Percentiles rank a stretch among this genome's conserved stretches.
Evolutionary conservation across 192 early-diverging fungal species (phyloP).

Genomic region (Entophlyctis luteolus): DNA sequence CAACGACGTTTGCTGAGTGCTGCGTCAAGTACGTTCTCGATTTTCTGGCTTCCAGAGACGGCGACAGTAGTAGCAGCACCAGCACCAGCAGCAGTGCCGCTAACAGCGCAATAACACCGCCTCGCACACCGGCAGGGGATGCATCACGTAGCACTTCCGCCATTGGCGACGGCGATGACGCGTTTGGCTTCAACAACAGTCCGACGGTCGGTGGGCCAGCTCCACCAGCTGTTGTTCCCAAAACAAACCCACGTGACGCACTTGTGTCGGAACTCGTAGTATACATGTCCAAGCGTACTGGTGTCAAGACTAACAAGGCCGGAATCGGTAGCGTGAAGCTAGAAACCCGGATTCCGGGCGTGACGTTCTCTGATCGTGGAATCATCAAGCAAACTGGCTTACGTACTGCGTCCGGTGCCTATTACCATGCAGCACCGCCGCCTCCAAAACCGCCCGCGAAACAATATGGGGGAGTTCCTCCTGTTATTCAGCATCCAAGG

Average conservation of each 20-base stretch:
- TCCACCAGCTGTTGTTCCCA: neutral
- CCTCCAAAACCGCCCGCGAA: neutral
- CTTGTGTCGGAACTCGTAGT: constrained; percentile 15
- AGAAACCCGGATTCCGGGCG: constrained; percentile 8
- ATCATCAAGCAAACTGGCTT: constrained; percentile 21
- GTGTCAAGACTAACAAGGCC: neutral
- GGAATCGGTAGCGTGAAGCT: neutral
- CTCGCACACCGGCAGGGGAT: neutral
- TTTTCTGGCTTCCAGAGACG: constrained; percentile 4
- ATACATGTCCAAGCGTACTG: constrained; percentile 15
- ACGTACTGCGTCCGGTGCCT: neutral
- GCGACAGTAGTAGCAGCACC: neutral
- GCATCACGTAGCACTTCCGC: neutral
- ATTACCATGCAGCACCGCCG: constrained; percentile 14
- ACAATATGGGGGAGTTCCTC: neutral
- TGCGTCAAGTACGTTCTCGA: constrained; percentile 18
- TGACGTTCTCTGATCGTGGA: constrained; percentile 14
- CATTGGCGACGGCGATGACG: neutral
- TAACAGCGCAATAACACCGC: neutral
- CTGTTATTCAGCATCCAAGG: neutral
- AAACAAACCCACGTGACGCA: neutral
- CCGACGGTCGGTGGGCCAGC: neutral
- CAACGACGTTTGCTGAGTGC: constrained; percentile 11
- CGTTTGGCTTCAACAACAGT: neutral
- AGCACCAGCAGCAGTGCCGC: neutral